Evolutionary conservation across 208 protist genomes (phyloP), one percentile per base, ranked within the genome.

Genomic region (Leishmania aethiopica): DNA sequence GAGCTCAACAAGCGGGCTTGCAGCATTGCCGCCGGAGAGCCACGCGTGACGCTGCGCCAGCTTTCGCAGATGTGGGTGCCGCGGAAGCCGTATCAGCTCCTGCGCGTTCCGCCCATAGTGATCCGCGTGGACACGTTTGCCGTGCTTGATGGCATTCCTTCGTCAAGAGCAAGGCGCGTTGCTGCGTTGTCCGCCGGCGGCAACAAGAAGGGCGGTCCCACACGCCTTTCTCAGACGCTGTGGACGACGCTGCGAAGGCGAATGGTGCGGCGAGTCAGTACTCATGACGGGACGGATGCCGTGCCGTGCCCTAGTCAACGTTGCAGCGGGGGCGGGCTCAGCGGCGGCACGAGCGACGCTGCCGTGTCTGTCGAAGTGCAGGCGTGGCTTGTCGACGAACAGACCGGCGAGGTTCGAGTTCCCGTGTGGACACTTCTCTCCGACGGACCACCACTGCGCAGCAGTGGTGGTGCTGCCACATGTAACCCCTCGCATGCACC

Each of bases 51-150:
- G 37, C 57, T 66, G 49, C 53, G 42, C 42, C 60, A 53, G 70
- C 45, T 78, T 15, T 81, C 82, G 2, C 22, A 76, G 0, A 74
- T 45, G 42, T 69, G 51, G 37, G 35, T 55, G 17, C 35, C 82
- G 8, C 71, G 59, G 19, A 35, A 4, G 22, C 73, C 74, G 6
- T 82, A 79, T 70, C 59, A 47, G 35, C 28, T 82, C 45, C 66
- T 86, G 77, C 77, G 78, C 35, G 78, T 71, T 28, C 82, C 82
- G 35, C 82, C 82, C 10, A 75, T 28, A 22, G 78, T 76, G 72
- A 62, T 82, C 40, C 74, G 78, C 2, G 62, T 79, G 22, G 74
- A 75, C 55, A 75, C 60, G 37, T 82, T 86, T 51, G 72, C 82
- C 28, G 74, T 86, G n/a, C 3, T 75, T 35, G 82, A 79, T 51